Evolutionary conservation across 345 rosid species (phyloP).

Genomic region (Gossypium herbaceum): DNA sequence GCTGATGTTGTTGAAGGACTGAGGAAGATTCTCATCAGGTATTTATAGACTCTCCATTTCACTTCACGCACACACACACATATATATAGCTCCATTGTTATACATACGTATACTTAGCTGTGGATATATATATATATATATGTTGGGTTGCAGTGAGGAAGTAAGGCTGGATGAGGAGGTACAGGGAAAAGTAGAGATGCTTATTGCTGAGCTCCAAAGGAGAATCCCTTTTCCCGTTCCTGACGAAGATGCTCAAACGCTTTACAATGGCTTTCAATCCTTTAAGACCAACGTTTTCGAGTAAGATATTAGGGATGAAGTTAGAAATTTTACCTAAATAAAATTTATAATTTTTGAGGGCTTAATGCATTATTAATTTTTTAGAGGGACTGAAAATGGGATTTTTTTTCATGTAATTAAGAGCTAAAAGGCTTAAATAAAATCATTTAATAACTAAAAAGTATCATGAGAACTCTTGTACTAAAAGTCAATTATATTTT

Average conservation of each 20-base stretch:
- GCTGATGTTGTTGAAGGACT: conserved; percentile 9
- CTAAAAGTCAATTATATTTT: too few relatives aligned
- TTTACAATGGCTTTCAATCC: conserved; percentile 60
- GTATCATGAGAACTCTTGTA: too few relatives aligned
- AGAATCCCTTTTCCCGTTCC: too few relatives aligned
- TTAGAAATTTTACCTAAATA: too few relatives aligned
- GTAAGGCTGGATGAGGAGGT: neutral
- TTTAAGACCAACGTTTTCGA: conserved; percentile 83
- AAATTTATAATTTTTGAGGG: too few relatives aligned
- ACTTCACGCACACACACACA: neutral
- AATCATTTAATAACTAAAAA: too few relatives aligned
- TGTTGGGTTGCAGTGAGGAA: conserved; percentile 7
- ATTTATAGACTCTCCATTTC: neutral
- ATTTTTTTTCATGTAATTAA: too few relatives aligned
- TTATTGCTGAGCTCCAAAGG: conserved; percentile 8
- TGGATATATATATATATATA: neutral
- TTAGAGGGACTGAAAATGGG: too few relatives aligned
- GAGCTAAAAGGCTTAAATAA: too few relatives aligned
- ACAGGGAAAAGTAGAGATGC: conserved; percentile 11
- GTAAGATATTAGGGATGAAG: conserved; percentile 24
- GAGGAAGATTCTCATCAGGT: conserved; percentile 11
- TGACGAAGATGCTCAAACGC: conserved; percentile 36
- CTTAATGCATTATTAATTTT: neutral
- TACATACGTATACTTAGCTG: too few relatives aligned
- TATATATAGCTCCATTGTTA: too few relatives aligned